These are phyloP conservation scores for Gnomoniopsis sp. DNA, from an alignment of 2,329 filamentous ascomycete genomes.

Conservation along the genomic window DNA sequence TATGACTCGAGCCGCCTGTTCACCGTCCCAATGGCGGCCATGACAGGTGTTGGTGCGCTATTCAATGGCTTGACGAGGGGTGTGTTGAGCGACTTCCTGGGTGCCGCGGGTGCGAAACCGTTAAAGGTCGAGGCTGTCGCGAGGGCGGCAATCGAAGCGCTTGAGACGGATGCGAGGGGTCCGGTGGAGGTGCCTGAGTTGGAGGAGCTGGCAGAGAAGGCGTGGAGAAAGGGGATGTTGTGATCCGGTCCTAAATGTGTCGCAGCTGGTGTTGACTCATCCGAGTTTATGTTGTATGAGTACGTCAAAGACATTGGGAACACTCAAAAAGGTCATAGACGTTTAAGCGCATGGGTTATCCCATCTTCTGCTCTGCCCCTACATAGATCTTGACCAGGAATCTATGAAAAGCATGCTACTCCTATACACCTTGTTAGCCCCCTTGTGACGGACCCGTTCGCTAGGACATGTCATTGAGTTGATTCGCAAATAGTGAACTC, in stretches of 20 bases:
- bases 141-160: constrained; percentile 83
- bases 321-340: too few relatives aligned
- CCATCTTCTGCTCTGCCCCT: too few relatives aligned
- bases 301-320: too few relatives aligned
- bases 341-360: too few relatives aligned
- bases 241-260: constrained; percentile 35
- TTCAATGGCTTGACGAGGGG: constrained; percentile 78
- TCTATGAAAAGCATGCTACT: too few relatives aligned
- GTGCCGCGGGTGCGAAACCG: constrained; percentile 79
- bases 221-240: constrained; percentile 89
- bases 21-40: constrained; percentile 79
- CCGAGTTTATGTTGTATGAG: too few relatives aligned
- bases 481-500: too few relatives aligned
- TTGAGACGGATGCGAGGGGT: constrained; percentile 69
- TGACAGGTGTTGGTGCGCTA: constrained; percentile 69
- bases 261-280: too few relatives aligned
- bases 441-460: too few relatives aligned
- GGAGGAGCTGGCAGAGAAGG: constrained; percentile 73
- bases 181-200: constrained; percentile 77
- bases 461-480: too few relatives aligned
- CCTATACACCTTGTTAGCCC: too few relatives aligned
- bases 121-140: constrained; percentile 84
- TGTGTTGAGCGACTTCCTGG: constrained; percentile 72
- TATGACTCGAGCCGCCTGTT: constrained; percentile 80
- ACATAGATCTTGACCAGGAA: too few relatives aligned